Evolutionary conservation across 2,329 filamentous ascomycete genomes (phyloP).

Genomic region (Colletotrichum nymphaeae): DNA sequence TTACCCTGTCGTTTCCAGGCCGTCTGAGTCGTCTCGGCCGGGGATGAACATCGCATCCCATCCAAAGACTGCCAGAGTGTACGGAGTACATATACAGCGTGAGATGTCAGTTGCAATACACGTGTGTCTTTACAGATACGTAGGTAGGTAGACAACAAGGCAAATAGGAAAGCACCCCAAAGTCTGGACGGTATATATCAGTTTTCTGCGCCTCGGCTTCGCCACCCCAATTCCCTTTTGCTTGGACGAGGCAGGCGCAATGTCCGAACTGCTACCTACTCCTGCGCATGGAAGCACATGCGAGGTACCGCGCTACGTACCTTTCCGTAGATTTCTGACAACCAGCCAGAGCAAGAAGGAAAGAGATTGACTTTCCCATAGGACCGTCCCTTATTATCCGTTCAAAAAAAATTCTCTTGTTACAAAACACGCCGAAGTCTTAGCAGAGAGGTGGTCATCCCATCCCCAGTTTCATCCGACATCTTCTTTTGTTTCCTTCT

Average conservation of each 20-base stretch:
- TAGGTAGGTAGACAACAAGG: not conserved
- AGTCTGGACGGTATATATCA: not conserved
- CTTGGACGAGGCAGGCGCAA: not conserved
- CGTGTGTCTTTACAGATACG: not conserved
- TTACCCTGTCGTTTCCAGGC: conserved; percentile 18
- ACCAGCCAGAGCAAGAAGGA: too few species aligned
- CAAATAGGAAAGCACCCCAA: not conserved
- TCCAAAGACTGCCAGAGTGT: not conserved
- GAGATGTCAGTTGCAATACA: not conserved
- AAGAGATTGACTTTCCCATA: conserved; percentile 25
- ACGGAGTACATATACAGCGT: not conserved
- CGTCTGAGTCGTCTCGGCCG: conserved; percentile 25
- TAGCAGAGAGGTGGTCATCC: conserved; percentile 13
- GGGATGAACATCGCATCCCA: not conserved
- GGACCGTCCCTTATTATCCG: conserved; percentile 11
- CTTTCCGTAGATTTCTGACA: not conserved
- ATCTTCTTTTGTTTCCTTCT: not conserved
- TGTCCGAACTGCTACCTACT: not conserved
- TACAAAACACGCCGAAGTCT: not conserved
- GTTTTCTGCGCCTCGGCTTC: conserved; percentile 27
- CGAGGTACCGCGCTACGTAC: conserved; percentile 10
- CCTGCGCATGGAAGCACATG: not conserved
- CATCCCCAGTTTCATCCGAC: not conserved
- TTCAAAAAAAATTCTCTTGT: not conserved
- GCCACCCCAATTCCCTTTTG: conserved; percentile 16